These are phyloP conservation scores for Kodamaea laetipori DNA, from an alignment of 805 yeast species.

Conservation along the genomic window DNA sequence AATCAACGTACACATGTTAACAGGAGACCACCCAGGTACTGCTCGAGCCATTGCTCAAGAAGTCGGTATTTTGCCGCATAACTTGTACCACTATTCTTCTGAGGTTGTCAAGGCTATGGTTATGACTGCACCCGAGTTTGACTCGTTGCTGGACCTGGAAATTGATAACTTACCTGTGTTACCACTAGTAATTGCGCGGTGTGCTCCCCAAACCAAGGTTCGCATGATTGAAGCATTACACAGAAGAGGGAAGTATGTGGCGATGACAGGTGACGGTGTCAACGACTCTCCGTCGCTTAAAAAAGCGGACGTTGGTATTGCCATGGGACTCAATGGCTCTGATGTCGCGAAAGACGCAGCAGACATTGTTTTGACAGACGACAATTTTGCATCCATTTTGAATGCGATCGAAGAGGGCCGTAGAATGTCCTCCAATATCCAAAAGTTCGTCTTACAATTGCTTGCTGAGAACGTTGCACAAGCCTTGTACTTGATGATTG, in stretches of 20 bases:
- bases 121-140: slow-evolving; percentile 76
- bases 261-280: slow-evolving; percentile 68
- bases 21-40: slow-evolving; percentile 39
- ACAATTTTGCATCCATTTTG: slow-evolving; percentile 30
- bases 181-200: slow-evolving; percentile 78
- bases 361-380: slow-evolving; percentile 30
- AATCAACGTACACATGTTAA: slow-evolving; percentile 37
- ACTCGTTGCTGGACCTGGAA: slow-evolving; percentile 58
- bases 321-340: slow-evolving; percentile 33
- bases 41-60: slow-evolving; percentile 40
- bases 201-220: slow-evolving; percentile 82
- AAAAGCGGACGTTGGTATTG: slow-evolving; percentile 32
- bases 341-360: slow-evolving; percentile 33
- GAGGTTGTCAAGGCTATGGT: slow-evolving; percentile 54
- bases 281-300: slow-evolving; percentile 31
- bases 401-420: slow-evolving; percentile 33
- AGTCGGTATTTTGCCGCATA: slow-evolving; percentile 45
- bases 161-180: slow-evolving; percentile 63
- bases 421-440: slow-evolving; percentile 37
- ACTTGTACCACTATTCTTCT: slow-evolving; percentile 34
- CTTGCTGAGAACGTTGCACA: slow-evolving; percentile 35
- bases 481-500: slow-evolving; percentile 41
- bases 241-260: slow-evolving; percentile 51
- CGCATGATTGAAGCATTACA: slow-evolving; percentile 74
- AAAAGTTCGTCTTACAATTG: slow-evolving; percentile 36